Evolutionary conservation across 1,284 basidiomycete genomes (phyloP), one percentile per base, ranked within the genome.

Genomic region (Quambalaria eucalypti): DNA sequence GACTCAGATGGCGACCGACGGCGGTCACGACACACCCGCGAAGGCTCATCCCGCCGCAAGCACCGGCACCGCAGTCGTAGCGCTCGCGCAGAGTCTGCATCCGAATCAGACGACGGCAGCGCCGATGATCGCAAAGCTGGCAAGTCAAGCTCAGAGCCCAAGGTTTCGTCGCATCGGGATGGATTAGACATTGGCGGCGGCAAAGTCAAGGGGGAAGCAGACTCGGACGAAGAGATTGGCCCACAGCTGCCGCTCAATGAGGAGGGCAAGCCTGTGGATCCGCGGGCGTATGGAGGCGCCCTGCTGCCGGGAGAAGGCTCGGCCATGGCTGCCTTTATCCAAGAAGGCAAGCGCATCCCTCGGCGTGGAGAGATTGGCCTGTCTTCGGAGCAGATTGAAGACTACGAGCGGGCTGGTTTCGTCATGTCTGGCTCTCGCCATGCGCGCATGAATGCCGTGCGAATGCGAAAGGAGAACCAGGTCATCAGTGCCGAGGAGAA

Each of bases 391-490:
- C 83, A 89, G 75, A 98, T 98, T 68, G 88, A 87, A 21, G 77
- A 81, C 68, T 96, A 83, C 78, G 93, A 98, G 79, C 71, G 79
- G 36, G 87, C 87, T 16, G 93, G 93, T n/a, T 98, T 93, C 76
- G 93, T 98, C 54, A 98, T 98, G 95, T 90, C 87, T 69, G 93
- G 93, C 42, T 88, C 85, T 71, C 80, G 93, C 55, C 92, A 98
- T 59, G 61, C 68, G 50, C 58, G 76, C 19, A 96, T 96, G 92
- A 96, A 74, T 36, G 95, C 92, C 0, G 93, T 98, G 36, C 86
- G 95, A 59, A 87, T 96, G 83, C 81, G 93, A 69, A 95, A 97
- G 81, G 93, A 98, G 80, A 95, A 96, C 78, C 93, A 98, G 79
- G 91, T 98, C 59, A 93, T 96, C 75, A 60, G 65, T 4, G 91